These are phyloP conservation scores for Ceratobasidium sp. DNA, from an alignment of 1,284 basidiomycete genomes.

Conservation along the genomic window DNA sequence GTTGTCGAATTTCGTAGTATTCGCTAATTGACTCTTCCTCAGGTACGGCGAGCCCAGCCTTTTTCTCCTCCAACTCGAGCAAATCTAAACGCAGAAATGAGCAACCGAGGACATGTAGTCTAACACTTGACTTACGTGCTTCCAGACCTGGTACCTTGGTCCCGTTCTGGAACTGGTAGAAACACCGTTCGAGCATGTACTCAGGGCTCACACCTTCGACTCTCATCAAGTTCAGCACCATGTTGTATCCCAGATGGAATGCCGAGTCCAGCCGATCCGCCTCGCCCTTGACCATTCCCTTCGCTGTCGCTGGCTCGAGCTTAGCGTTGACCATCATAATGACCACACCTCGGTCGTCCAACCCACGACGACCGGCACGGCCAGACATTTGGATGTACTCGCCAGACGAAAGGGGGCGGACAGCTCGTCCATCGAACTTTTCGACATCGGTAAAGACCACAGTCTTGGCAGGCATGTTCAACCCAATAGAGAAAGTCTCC, in stretches of 20 bases:
- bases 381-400: constrained; percentile 99
- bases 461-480: constrained; percentile 99
- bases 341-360: constrained; percentile 99
- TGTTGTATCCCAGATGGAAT: constrained; percentile 99
- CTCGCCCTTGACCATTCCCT: constrained; percentile 98
- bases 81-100: constrained; percentile 65
- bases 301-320: constrained; percentile 92
- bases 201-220: constrained; percentile 99
- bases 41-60: constrained; percentile 75
- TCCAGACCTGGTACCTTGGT: constrained; percentile 89
- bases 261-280: constrained; percentile 97
- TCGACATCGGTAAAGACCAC: constrained; percentile 96
- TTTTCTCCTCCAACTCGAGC: constrained; percentile 75
- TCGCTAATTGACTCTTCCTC: constrained; percentile 87
- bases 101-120: not conserved
- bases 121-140: constrained; percentile 67
- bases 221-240: constrained; percentile 98
- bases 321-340: constrained; percentile 99
- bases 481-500: constrained; percentile 98
- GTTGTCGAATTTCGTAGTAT: constrained; percentile 92
- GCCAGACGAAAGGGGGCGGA: constrained; percentile 88
- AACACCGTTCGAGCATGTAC: constrained; percentile 97
- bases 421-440: constrained; percentile 97
- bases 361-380: constrained; percentile 94
- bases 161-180: constrained; percentile 86